Evolutionary conservation across 768 basidiomycete genomes (phyloP), one percentile per base, ranked within the genome.

Genomic region (Porpolomopsis calyptriformis): DNA sequence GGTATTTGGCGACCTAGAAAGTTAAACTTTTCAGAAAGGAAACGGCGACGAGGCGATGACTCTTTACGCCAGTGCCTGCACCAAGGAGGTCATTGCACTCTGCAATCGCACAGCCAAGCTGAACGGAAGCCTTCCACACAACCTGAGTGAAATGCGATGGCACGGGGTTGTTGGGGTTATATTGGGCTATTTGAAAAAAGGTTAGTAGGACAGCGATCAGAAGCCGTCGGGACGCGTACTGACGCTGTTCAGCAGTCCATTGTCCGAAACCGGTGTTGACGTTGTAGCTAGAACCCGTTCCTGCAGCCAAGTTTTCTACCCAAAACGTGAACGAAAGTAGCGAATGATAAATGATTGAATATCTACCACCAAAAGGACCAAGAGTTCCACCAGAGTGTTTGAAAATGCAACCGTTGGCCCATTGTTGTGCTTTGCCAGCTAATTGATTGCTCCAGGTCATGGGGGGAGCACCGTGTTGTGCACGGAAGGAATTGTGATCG

Each of bases 291-390:
- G 56, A 53, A 12, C 77, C 80, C n/a, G 80, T 79, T 7, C 82
- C 83, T 45, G 82, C 83, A 45, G 83, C 80, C 50, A 86, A 61
- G 54, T 88, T 86, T 63, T 86, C 83, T 80, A 57, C n/a, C 52
- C 22, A 26, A 35, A 37, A 23, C 22, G 46, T 40, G 19, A 41
- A 29, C 40, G 11, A 46, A 43, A 9, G 14, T 2, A 33, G 18
- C 14, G 19, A 18, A 42, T 19, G 10, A 36, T 7, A 6, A 1
- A 20, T 44, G 38, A 7, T 25, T 4, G n/a, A n/a, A 52, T 35
- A 63, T 64, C 16, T 48, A 81, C 78, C 80, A 57, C 83, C 85
- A 50, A 69, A 76, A 2, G 69, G 65, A 3, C 83, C 83, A 25
- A 85, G 70, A 20, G 65, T 60, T 22, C 83, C 83, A 18, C 73